A percentile compares a stretch with the other conserved stretches of the same genome.
These are phyloP conservation scores for Corchorus capsularis DNA, from an alignment of 345 rosid species.

Conservation along the genomic window DNA sequence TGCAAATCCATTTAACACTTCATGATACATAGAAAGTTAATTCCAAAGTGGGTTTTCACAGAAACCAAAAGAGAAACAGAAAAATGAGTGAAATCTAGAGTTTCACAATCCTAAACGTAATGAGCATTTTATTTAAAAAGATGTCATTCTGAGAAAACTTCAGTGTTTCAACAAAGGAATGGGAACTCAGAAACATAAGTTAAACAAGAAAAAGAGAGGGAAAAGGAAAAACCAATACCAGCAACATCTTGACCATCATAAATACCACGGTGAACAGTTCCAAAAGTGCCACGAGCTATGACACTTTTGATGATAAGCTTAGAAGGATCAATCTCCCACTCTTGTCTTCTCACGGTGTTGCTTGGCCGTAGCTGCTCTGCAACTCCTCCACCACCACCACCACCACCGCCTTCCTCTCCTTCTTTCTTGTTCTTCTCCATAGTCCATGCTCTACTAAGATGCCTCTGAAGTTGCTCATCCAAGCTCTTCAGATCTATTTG, in stretches of 20 bases:
- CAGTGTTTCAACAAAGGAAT: conserved; percentile 11
- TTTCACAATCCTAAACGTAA: background rate
- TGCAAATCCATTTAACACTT: background rate
- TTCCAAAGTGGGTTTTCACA: background rate
- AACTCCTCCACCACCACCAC: background rate
- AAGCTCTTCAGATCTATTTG: conserved; percentile 95
- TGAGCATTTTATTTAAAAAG: background rate
- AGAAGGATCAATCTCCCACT: conserved; percentile 99
- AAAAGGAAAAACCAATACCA: conserved; percentile 48
- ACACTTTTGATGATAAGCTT: conserved; percentile 76
- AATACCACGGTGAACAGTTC: conserved; percentile 91
- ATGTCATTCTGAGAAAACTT: conserved; percentile 18
- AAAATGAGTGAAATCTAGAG: background rate
- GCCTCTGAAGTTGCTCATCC: conserved; percentile 94
- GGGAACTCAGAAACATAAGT: background rate
- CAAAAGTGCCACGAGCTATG: conserved; percentile 95
- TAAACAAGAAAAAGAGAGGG: background rate
- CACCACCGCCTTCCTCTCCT: conserved; percentile 32
- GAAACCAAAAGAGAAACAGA: background rate
- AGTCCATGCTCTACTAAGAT: conserved; percentile 76
- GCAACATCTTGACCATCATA: conserved; percentile 96
- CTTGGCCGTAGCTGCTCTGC: conserved; percentile 20
- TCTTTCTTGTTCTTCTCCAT: conserved; percentile 76
- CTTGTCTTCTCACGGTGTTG: conserved; percentile 51
- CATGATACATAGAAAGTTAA: background rate